Percentiles rank a stretch among this genome's conserved stretches.
phyloP scores from a whole-genome alignment of 768 basidiomycete genomes.

The Suillus discolor region DNA sequence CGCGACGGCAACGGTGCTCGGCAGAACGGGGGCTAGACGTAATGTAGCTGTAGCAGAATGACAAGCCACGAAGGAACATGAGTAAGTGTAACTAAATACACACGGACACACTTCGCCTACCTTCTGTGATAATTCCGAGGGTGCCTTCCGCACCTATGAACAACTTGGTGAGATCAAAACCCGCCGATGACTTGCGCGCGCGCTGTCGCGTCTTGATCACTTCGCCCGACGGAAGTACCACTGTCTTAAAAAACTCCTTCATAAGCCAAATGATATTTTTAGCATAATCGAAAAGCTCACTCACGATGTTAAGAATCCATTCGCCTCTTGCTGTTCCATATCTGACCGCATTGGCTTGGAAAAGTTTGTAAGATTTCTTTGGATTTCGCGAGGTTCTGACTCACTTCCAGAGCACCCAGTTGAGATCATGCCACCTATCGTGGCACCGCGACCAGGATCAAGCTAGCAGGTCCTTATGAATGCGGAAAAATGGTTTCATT shows the following conservation, averaged over 20 bases:
- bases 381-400: slow-evolving; percentile 22
- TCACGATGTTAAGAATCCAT: slow-evolving; percentile 77
- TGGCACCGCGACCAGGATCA: slow-evolving; percentile 36
- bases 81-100: neutral
- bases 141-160: slow-evolving; percentile 90
- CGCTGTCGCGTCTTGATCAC: slow-evolving; percentile 83
- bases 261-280: slow-evolving; percentile 5
- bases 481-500: neutral
- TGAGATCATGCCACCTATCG: slow-evolving; percentile 83
- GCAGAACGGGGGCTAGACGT: slow-evolving; percentile 73
- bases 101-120: slow-evolving; percentile 29
- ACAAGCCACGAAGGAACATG: neutral
- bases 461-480: slow-evolving; percentile 9
- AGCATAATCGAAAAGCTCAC: slow-evolving; percentile 24
- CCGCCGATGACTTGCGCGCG: slow-evolving; percentile 78
- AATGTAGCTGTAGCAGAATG: slow-evolving; percentile 57
- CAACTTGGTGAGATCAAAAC: slow-evolving; percentile 80
- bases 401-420: slow-evolving; percentile 81
- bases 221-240: slow-evolving; percentile 77
- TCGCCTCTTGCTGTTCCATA: slow-evolving; percentile 85
- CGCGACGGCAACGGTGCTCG: slow-evolving; percentile 71
- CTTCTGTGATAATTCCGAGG: slow-evolving; percentile 82
- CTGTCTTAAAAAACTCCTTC: slow-evolving; percentile 48
- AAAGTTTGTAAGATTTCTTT: neutral
- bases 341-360: slow-evolving; percentile 67